phyloP scores from a whole-genome alignment of 345 rosid genomes.

The Microthlaspi erraticum region DNA sequence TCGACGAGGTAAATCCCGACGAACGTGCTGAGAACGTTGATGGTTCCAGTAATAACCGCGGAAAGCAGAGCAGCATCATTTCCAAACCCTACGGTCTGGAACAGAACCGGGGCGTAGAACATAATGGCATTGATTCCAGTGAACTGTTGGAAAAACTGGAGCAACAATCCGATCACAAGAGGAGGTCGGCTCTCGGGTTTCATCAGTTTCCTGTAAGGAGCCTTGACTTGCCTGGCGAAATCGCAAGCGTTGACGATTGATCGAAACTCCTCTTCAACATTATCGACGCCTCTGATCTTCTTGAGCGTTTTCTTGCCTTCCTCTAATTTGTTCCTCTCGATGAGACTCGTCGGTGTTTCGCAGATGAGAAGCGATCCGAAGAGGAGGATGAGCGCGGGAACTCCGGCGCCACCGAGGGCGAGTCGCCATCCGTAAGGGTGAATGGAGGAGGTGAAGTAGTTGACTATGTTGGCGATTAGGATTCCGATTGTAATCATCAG shows the following conservation, averaged over 20 bases:
- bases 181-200: constrained; percentile 57
- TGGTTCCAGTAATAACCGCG: constrained; percentile 58
- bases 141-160: constrained; percentile 68
- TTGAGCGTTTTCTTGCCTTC: constrained; percentile 50
- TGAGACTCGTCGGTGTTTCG: constrained; percentile 68
- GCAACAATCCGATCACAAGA: constrained; percentile 49
- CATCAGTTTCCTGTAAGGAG: constrained; percentile 61
- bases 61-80: constrained; percentile 63
- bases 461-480: constrained; percentile 56
- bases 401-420: constrained; percentile 56
- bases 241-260: constrained; percentile 51
- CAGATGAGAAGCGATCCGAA: constrained; percentile 58
- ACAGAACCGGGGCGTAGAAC: constrained; percentile 64
- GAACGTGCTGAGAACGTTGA: constrained; percentile 64
- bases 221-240: constrained; percentile 48
- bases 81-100: constrained; percentile 72
- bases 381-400: constrained; percentile 55
- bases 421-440: constrained; percentile 65
- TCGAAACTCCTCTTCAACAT: constrained; percentile 53
- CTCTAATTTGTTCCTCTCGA: constrained; percentile 53
- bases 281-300: constrained; percentile 59
- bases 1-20: constrained; percentile 67
- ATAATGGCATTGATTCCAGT: constrained; percentile 68
- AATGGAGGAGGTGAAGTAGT: constrained; percentile 47
- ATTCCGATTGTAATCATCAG: constrained; percentile 64